Base-by-base conservation (phyloP, 2,329 filamentous ascomycete species). In the Fusarium solani-melongenae region DNA sequence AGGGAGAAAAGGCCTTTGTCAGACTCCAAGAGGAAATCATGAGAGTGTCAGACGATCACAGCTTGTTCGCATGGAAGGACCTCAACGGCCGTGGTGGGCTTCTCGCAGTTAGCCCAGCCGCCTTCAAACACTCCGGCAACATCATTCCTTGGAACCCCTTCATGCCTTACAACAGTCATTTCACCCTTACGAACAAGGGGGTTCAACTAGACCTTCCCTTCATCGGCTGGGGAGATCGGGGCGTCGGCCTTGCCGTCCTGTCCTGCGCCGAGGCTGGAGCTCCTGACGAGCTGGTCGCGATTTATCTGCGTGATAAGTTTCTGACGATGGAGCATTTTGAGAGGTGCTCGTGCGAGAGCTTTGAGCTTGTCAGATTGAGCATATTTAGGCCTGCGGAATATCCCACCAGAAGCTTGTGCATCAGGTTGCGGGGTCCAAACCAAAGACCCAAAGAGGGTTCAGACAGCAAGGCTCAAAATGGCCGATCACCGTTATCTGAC, bases 21-120 rank as follows among this genome's bases (percentile, higher is more conserved):
- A 61, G 77, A 3, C 67, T 79, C 1, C 74, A 78, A 12, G 75
- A 77, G n/a, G 72, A 79, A 46, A 78, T 79, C 7, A 57, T 76
- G 22, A 51, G 20, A 7, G 62, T 63, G 4, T 31, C 55, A 2
- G 33, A 53, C 7, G 66, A 69, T 1, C 64, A 69, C 11, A 69
- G 38, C 22, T 7, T 69, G 6, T 68, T 69, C 29, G 51, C 57
- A 17, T 69, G 66, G 66, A 51, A n/a, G 10, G 6, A 24, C 14
- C 0, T 41, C n/a, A 2, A 34, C 36, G 1, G 31, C 20, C 9
- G 62, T 58, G 64, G 67, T 6, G 67, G 69, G 4, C 67, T 71
- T 6, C 69, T 71, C 3, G 55, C 55, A 2, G 10, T 8, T 2
- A 57, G 20, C 2, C 55, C 55, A 6, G 22, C 22, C 5, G 61